These are phyloP conservation scores for Candida germanica DNA, from an alignment of 805 yeast genomes.

Conservation along the genomic window DNA sequence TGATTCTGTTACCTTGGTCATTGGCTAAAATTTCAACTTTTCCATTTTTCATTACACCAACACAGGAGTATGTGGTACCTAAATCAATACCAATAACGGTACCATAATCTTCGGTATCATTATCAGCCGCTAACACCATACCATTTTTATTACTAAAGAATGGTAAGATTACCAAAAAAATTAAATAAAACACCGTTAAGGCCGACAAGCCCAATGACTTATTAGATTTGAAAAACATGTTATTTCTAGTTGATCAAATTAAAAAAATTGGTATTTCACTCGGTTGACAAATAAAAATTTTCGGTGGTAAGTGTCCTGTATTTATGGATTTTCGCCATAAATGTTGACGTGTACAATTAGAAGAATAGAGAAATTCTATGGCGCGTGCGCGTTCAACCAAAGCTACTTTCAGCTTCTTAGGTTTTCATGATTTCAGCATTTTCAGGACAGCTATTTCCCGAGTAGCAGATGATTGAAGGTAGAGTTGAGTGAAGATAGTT, in stretches of 20 bases:
- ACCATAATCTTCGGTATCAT: constrained; percentile 34
- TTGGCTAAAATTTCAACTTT: constrained; percentile 94
- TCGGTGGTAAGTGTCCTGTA: constrained; percentile 2
- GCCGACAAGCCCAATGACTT: constrained; percentile 25
- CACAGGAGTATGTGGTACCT: constrained; percentile 93
- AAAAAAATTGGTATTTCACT: neutral
- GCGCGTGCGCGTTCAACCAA: constrained; percentile 5
- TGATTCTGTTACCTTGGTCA: constrained; percentile 98
- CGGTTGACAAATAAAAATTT: neutral
- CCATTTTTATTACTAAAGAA: constrained; percentile 20
- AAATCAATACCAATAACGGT: constrained; percentile 72
- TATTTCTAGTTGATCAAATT: constrained; percentile 1
- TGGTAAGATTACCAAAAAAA: constrained; percentile 34
- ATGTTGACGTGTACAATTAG: constrained; percentile 11
- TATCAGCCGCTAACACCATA: constrained; percentile 19
- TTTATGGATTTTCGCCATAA: constrained; percentile 5
- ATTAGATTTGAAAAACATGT: constrained; percentile 11
- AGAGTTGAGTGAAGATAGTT: too few species aligned
- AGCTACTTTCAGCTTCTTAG: too few species aligned
- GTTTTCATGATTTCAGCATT: too few species aligned
- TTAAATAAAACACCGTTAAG: constrained; percentile 28
- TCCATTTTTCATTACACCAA: constrained; percentile 89
- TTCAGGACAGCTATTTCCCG: too few species aligned
- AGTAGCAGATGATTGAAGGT: too few species aligned
- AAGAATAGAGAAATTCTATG: constrained; percentile 7